A percentile compares a stretch with the other conserved stretches of the same genome.
phyloP scores from a whole-genome alignment of 2,329 filamentous ascomycete genomes.

The Aspergillus chevalieri region DNA sequence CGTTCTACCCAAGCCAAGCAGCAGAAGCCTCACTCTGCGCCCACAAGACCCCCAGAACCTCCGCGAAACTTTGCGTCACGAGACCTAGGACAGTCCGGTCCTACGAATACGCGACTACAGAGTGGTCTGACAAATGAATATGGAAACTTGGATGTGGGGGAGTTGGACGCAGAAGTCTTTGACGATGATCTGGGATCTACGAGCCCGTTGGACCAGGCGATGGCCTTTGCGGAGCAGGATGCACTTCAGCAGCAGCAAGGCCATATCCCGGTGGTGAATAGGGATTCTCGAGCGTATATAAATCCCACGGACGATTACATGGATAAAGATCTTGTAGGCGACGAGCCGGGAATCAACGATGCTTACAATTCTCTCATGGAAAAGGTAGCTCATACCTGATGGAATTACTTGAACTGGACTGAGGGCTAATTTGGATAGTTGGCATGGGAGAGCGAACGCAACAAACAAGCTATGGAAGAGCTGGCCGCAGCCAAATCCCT shows the following conservation, averaged over 20 bases:
- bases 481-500: conserved; percentile 34
- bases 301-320: background rate
- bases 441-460: conserved; percentile 34
- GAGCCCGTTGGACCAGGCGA: conserved; percentile 8
- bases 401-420: conserved; percentile 2
- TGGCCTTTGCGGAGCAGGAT: conserved; percentile 4
- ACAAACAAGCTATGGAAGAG: conserved; percentile 34
- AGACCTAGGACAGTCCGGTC: conserved; percentile 2
- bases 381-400: conserved; percentile 16
- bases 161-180: conserved; percentile 39
- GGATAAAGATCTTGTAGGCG: background rate
- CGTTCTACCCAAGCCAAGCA: conserved; percentile 35
- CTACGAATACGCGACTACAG: conserved; percentile 19
- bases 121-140: conserved; percentile 36
- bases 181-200: conserved; percentile 24
- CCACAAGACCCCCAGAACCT: conserved; percentile 6
- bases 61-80: background rate
- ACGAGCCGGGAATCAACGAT: background rate
- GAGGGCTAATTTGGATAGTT: conserved; percentile 22
- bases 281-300: conserved; percentile 8
- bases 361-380: conserved; percentile 15
- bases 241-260: conserved; percentile 8
- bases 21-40: conserved; percentile 11
- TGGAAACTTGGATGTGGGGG: conserved; percentile 38
- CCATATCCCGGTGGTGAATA: conserved; percentile 16